phyloP scores from a whole-genome alignment of 2,329 filamentous ascomycete genomes.

The Rutstroemia sp. region DNA sequence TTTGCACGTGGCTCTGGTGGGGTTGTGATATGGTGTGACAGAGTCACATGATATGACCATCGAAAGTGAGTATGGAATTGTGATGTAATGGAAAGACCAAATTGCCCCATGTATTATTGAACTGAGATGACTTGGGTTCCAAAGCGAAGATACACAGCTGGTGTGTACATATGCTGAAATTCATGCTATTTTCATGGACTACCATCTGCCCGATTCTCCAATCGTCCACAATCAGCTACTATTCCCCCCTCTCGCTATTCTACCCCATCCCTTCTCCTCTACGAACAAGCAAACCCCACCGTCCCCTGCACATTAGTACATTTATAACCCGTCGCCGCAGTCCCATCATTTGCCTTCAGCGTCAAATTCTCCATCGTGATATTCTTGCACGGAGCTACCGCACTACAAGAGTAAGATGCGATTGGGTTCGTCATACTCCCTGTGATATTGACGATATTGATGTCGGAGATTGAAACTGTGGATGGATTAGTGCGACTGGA shows the following conservation, averaged over 20 bases:
- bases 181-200: no score
- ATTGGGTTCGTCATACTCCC: constrained; percentile 2
- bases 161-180: no score
- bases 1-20: no score
- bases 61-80: no score
- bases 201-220: background rate
- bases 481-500: no score
- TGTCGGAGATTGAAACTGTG: background rate
- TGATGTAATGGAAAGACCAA: no score
- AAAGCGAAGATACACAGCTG: no score
- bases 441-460: constrained; percentile 1
- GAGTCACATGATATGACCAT: no score
- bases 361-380: constrained; percentile 1
- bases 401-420: background rate
- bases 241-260: background rate
- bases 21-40: no score
- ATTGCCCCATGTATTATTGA: no score
- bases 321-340: background rate
- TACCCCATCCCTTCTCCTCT: background rate
- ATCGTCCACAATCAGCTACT: background rate
- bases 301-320: constrained; percentile 3
- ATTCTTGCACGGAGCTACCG: background rate
- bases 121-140: no score
- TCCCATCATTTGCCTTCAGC: background rate
- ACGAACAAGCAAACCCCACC: background rate